These are phyloP conservation scores for Xylariomycetidae sp. DNA, from an alignment of 2,329 filamentous ascomycete species.

Conservation along the genomic window DNA sequence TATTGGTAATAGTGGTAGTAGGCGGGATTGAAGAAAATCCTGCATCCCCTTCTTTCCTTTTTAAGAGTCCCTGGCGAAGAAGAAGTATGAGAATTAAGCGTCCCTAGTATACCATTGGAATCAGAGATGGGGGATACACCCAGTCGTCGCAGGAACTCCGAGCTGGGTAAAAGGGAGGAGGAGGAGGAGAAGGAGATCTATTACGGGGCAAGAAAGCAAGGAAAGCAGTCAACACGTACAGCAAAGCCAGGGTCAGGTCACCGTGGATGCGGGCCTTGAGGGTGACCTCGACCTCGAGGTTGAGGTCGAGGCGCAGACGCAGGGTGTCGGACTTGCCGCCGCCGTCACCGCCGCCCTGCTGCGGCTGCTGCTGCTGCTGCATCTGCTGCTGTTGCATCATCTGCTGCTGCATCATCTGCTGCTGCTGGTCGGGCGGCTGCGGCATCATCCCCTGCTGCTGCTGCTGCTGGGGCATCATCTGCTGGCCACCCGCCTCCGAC, in stretches of 20 bases:
- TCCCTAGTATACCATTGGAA: neutral
- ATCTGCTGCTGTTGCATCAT: slow-evolving; percentile 10
- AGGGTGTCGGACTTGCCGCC: slow-evolving; percentile 54
- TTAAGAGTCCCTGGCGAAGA: neutral
- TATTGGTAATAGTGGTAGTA: too few relatives aligned
- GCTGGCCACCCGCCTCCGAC: slow-evolving; percentile 10
- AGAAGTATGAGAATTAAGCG: neutral
- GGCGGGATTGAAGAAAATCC: too few relatives aligned
- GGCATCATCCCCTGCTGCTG: slow-evolving; percentile 5
- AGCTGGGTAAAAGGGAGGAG: neutral
- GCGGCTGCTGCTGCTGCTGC: slow-evolving; percentile 10
- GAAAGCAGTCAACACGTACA: slow-evolving; percentile 30
- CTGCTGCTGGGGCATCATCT: slow-evolving; percentile 8
- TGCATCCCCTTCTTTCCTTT: too few relatives aligned
- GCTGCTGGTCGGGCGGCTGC: slow-evolving; percentile 8
- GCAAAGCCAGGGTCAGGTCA: slow-evolving; percentile 68
- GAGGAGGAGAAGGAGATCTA: neutral
- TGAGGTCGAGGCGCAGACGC: slow-evolving; percentile 68
- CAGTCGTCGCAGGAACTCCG: neutral
- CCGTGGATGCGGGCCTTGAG: slow-evolving; percentile 81
- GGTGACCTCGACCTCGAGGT: slow-evolving; percentile 77
- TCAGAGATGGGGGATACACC: neutral
- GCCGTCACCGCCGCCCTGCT: slow-evolving; percentile 13
- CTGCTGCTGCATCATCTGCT: slow-evolving; percentile 13
- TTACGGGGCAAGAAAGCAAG: too few relatives aligned